Percentiles rank a stretch among this genome's conserved stretches.
Conservation (phyloP, 179 eudicot species). For the Drosera spatulata region DNA sequence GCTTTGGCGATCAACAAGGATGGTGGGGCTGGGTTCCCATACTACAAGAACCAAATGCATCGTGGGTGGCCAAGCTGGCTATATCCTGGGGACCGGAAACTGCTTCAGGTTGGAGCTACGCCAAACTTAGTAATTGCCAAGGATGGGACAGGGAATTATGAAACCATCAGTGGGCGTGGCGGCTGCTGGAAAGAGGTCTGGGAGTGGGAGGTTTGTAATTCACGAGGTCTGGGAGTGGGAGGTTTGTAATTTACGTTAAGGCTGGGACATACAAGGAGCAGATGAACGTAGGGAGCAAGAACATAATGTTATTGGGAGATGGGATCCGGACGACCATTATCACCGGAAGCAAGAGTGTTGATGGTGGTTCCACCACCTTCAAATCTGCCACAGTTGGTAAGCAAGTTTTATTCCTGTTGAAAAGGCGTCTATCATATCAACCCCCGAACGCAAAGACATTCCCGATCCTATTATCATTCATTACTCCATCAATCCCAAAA, state of each 20-base stretch:
- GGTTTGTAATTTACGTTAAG: no score
- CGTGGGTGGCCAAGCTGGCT: constrained; percentile 23
- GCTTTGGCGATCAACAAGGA: constrained; percentile 25
- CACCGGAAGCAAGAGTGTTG: neutral
- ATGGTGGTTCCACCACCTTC: neutral
- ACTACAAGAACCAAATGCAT: neutral
- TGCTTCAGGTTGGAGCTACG: constrained; percentile 13
- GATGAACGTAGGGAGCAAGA: constrained; percentile 2
- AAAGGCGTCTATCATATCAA: no score
- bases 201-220: constrained; percentile 28
- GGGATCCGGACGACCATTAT: constrained; percentile 2
- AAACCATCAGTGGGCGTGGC: constrained; percentile 26
- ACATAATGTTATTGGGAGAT: constrained; percentile 5
- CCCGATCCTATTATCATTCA: no score
- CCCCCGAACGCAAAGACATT: no score
- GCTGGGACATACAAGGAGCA: constrained; percentile 30
- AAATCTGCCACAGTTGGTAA: constrained; percentile 3
- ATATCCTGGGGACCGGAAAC: constrained; percentile 16
- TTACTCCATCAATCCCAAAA: no score
- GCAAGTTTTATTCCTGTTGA: neutral
- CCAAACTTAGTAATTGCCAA: constrained; percentile 34
- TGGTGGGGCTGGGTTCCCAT: neutral
- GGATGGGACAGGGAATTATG: constrained; percentile 38
- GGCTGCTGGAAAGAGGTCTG: constrained; percentile 17
- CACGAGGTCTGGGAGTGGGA: no score